Percentiles rank a stretch among this genome's conserved stretches.
These are phyloP conservation scores for Zygoascus tannicola DNA, from an alignment of 805 yeast genomes.

Conservation along the genomic window DNA sequence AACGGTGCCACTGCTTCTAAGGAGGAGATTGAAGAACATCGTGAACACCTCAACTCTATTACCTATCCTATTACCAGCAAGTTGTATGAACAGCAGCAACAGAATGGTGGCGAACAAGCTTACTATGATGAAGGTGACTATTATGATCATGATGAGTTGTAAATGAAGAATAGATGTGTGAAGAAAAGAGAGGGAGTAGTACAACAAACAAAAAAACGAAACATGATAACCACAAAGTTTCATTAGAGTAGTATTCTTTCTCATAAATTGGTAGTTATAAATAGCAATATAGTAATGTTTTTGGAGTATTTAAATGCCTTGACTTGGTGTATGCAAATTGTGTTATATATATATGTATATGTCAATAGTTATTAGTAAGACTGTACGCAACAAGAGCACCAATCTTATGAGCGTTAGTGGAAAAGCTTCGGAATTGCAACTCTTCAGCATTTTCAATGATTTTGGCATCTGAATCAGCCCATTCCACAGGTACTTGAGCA, in stretches of 20 bases:
- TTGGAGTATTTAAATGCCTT: background rate
- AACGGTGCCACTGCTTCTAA: slow-evolving; percentile 76
- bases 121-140: slow-evolving; percentile 45
- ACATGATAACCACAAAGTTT: no score
- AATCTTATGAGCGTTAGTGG: slow-evolving; percentile 58
- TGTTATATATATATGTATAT: background rate
- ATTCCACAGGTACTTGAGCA: slow-evolving; percentile 63
- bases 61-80: slow-evolving; percentile 92
- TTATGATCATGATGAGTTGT: slow-evolving; percentile 58
- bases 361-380: slow-evolving; percentile 10
- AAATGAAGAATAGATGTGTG: slow-evolving; percentile 3
- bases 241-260: background rate
- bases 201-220: background rate
- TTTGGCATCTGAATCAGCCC: slow-evolving; percentile 71
- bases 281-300: background rate
- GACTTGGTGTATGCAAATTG: background rate
- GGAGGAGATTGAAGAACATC: slow-evolving; percentile 91
- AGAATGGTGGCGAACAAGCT: slow-evolving; percentile 36
- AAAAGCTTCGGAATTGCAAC: slow-evolving; percentile 60
- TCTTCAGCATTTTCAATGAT: slow-evolving; percentile 50
- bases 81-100: slow-evolving; percentile 50
- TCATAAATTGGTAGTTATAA: background rate
- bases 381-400: slow-evolving; percentile 63
- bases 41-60: slow-evolving; percentile 65
- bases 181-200: background rate